These are phyloP conservation scores for Fusarium sulawesiense DNA, from an alignment of 2,329 filamentous ascomycete species.

Conservation along the genomic window DNA sequence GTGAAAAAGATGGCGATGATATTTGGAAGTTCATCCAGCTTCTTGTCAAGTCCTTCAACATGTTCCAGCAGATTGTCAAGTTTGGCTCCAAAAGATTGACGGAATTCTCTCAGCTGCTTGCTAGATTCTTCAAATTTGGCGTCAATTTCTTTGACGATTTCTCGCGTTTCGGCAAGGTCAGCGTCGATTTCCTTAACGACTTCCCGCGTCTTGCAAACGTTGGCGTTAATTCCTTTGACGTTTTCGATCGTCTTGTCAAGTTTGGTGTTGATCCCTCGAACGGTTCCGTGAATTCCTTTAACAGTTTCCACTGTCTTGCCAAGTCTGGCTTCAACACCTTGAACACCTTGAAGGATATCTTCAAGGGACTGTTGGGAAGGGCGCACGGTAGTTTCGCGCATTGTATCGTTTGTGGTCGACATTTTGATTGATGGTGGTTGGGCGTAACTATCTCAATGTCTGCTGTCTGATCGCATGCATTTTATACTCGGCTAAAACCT, in stretches of 20 bases:
- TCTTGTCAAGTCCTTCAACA: not conserved
- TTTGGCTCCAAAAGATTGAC: too few species aligned
- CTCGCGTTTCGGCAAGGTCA: too few species aligned
- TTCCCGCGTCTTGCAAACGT: too few species aligned
- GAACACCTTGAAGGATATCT: not conserved
- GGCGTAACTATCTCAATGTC: not conserved
- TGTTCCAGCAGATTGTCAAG: too few species aligned
- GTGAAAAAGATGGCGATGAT: not conserved
- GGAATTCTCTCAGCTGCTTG: too few species aligned
- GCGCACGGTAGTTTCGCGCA: not conserved
- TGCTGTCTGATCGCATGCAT: not conserved
- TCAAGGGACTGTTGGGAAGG: not conserved
- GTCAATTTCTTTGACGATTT: too few species aligned
- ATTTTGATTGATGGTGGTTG: not conserved
- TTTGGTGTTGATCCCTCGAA: too few species aligned
- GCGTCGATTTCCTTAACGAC: too few species aligned
- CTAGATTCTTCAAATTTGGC: not conserved
- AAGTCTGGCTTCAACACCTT: not conserved
- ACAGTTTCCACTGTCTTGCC: not conserved
- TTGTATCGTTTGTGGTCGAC: not conserved
- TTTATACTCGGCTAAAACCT: not conserved
- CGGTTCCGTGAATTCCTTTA: too few species aligned
- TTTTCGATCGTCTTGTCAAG: too few species aligned
- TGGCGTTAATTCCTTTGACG: too few species aligned
- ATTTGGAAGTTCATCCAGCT: not conserved